Base-by-base conservation (phyloP, 2,329 filamentous ascomycete genomes). In the Aspergillus arachidicola region DNA sequence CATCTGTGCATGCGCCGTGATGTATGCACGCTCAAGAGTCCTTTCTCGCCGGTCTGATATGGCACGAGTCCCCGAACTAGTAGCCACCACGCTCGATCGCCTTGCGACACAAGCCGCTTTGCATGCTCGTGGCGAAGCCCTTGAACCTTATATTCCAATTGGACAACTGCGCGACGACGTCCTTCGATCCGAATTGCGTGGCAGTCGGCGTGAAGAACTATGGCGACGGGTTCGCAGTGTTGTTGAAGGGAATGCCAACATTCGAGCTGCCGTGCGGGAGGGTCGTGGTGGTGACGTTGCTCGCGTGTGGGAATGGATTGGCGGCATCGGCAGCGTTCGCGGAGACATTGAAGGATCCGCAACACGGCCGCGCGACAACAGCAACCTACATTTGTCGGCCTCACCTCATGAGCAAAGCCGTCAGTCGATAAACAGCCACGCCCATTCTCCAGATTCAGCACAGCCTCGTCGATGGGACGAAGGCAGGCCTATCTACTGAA, bases 161-260 rank as follows among this genome's bases (percentile, higher is more conserved):
- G 92, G 92, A 0, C 95, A 98, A 75, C 82, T 99, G 59, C 86
- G 95, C 64, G 95, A 99, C 73, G 94, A 98, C 73, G 90, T 99
- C 3, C 83, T 99, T 45, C 85, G 94, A 23, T 87, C 90, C 32
- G 89, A 96, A 65, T 92, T 97, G 76, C 90, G 87, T 4, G 84
- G 94, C 23, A 84, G 85, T 10, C 87, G 93, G 70, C 86, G 95
- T 43, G 91, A 95, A 73, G 86, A 87, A 61, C 83, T 99, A 57
- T 99, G 96, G 95, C 85, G 88, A 67, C 87, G 88, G 57, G 95
- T 99, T 23, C 86, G 88, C 69, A 87, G 84, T 58, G 90, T 98
- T 58, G 94, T 99, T 0, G 95, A 99, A 79, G 89, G 89, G 77
- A 99, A 99, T 76, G 91, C 92, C 64, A 99, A 99, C 73, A 91